phyloP scores from a whole-genome alignment of 2,329 filamentous ascomycete genomes.

The Lizonia empirigonia region DNA sequence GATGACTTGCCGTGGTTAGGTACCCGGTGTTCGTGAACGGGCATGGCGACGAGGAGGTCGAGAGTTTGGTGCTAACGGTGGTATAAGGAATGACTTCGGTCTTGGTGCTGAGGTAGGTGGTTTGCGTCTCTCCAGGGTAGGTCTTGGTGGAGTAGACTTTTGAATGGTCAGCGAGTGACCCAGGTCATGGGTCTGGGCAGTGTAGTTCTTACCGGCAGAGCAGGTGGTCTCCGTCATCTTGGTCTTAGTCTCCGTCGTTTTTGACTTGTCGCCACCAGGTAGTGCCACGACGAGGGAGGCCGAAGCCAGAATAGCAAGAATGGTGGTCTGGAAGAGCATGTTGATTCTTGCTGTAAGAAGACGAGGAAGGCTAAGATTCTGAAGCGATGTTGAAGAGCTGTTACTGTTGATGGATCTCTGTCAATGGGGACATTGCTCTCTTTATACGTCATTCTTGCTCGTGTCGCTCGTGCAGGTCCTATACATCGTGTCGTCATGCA shows the following conservation, averaged over 20 bases:
- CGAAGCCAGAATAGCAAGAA: conserved; percentile 26
- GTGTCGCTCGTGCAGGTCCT: neutral
- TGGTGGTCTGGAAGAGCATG: conserved; percentile 25
- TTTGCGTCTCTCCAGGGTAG: conserved; percentile 6
- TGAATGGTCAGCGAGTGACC: neutral
- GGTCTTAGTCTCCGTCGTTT: neutral
- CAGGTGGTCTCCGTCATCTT: conserved; percentile 19
- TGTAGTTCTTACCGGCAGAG: conserved; percentile 21
- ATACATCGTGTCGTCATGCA: conserved; percentile 6
- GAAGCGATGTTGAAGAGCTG: neutral
- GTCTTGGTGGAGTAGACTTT: conserved; percentile 25
- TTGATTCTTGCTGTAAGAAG: conserved; percentile 12
- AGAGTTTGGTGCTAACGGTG: conserved; percentile 14
- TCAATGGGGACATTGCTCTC: neutral
- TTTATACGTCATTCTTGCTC: conserved; percentile 1
- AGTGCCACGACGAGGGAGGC: conserved; percentile 22
- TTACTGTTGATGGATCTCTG: neutral
- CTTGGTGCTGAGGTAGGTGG: conserved; percentile 26
- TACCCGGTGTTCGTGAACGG: conserved; percentile 22
- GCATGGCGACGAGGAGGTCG: conserved; percentile 15
- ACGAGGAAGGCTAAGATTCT: neutral
- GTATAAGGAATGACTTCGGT: conserved; percentile 25
- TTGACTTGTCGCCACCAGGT: conserved; percentile 11
- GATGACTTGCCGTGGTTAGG: conserved; percentile 11
- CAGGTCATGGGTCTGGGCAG: no score